A percentile compares a stretch with the other conserved stretches of the same genome.
Conservation (phyloP, 208 protist genomes). For the Porcisia hertigi region DNA sequence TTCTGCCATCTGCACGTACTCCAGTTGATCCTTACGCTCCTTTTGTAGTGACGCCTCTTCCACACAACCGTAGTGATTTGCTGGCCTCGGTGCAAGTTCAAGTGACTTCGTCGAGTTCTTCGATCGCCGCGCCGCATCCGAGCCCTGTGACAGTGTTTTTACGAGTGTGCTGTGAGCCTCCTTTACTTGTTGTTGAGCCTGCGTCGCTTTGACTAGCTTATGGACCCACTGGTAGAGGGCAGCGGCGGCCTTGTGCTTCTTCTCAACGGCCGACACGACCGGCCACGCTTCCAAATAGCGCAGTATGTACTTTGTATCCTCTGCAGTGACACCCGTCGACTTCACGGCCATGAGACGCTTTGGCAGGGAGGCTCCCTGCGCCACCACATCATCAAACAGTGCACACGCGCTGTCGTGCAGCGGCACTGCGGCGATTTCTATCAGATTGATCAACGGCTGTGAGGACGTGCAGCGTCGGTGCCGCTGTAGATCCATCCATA, state of each 20-base stretch:
- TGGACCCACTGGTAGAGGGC: conserved; percentile 38
- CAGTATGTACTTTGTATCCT: conserved; percentile 1
- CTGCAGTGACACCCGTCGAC: not conserved
- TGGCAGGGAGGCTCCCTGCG: conserved; percentile 6
- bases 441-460: conserved; percentile 2
- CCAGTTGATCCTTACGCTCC: conserved; percentile 37
- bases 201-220: conserved; percentile 14
- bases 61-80: not conserved
- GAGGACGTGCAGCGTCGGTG: conserved; percentile 12
- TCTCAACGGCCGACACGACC: not conserved
- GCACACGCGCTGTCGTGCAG: conserved; percentile 7
- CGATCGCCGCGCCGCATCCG: not conserved
- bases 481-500: conserved; percentile 29
- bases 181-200: conserved; percentile 17
- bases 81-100: not conserved
- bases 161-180: not conserved
- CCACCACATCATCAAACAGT: conserved; percentile 13
- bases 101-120: not conserved
- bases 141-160: not conserved
- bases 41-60: conserved; percentile 16
- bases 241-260: conserved; percentile 12
- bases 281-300: conserved; percentile 15
- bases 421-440: conserved; percentile 16
- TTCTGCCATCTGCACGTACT: conserved; percentile 39
- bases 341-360: conserved; percentile 15